Evolutionary conservation across 225 moss, liverwort and hornwort genomes (phyloP).

Genomic region (Marchantia polymorpha): DNA sequence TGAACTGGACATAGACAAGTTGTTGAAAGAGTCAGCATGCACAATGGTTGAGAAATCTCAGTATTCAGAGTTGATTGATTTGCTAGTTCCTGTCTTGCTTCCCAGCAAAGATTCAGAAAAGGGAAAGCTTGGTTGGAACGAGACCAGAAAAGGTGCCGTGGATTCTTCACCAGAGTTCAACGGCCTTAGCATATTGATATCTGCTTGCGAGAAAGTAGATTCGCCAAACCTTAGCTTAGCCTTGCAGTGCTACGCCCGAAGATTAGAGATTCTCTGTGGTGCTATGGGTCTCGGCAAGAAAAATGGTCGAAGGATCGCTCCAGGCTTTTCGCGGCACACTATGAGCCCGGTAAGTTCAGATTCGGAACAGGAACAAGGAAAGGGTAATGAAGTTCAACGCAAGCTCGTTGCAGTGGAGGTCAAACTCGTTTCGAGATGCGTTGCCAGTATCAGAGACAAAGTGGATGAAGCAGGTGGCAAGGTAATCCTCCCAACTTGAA

Average conservation of each 20-base stretch:
- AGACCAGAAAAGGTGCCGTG: constrained; percentile 64
- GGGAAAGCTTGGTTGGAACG: constrained; percentile 47
- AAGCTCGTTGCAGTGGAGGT: constrained; percentile 80
- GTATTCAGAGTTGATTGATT: constrained; percentile 65
- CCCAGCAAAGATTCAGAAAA: constrained; percentile 50
- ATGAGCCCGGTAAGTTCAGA: constrained; percentile 42
- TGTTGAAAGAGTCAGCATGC: constrained; percentile 71
- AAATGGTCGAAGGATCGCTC: constrained; percentile 44
- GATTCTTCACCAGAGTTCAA: constrained; percentile 78
- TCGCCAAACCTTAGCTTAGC: constrained; percentile 71
- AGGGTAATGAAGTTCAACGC: constrained; percentile 51
- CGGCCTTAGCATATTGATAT: constrained; percentile 71
- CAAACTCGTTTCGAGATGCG: constrained; percentile 64
- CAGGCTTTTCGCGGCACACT: constrained; percentile 25
- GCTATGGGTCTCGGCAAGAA: constrained; percentile 55
- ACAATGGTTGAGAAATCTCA: constrained; percentile 61
- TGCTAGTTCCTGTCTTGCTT: constrained; percentile 75
- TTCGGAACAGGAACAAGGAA: constrained; percentile 60
- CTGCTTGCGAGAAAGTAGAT: constrained; percentile 69
- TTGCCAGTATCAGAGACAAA: constrained; percentile 53
- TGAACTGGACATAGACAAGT: constrained; percentile 77
- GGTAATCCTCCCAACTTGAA: constrained; percentile 21
- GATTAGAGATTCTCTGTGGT: constrained; percentile 78
- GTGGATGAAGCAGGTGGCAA: constrained; percentile 58
- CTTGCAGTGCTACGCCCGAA: constrained; percentile 79